phyloP scores from a whole-genome alignment of 441 rosid genomes.

The Pelargonium cotyledonis region DNA sequence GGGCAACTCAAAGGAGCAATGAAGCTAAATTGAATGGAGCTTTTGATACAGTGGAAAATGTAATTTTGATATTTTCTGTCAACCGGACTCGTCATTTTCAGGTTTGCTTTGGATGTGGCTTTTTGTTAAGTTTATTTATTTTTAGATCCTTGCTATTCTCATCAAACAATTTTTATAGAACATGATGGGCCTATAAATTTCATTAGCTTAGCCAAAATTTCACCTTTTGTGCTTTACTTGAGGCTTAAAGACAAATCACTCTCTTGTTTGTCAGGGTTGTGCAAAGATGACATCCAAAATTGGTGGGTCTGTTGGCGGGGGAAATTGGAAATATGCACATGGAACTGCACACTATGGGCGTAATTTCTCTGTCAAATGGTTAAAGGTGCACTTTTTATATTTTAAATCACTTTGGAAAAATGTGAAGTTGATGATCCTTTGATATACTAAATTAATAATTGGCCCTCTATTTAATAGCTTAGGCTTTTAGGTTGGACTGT shows the following conservation, averaged over 20 bases:
- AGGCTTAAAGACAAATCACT: slow-evolving; percentile 15
- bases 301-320: slow-evolving; percentile 84
- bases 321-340: slow-evolving; percentile 97
- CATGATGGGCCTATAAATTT: not conserved
- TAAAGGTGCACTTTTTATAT: slow-evolving; percentile 47
- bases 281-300: slow-evolving; percentile 97
- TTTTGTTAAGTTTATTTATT: slow-evolving; percentile 9
- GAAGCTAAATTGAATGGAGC: slow-evolving; percentile 97
- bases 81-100: slow-evolving; percentile 97
- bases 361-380: slow-evolving; percentile 97
- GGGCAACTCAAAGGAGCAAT: slow-evolving; percentile 99
- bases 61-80: slow-evolving; percentile 85
- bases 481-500: too few relatives aligned
- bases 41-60: slow-evolving; percentile 85
- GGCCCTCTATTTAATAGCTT: too few relatives aligned
- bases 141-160: not conserved
- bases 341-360: slow-evolving; percentile 98
- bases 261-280: slow-evolving; percentile 62
- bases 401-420: not conserved
- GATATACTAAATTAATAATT: too few relatives aligned
- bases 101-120: slow-evolving; percentile 40
- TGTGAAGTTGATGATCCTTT: too few relatives aligned
- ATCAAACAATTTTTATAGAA: not conserved
- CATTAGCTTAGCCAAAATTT: slow-evolving; percentile 6
- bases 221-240: slow-evolving; percentile 9